phyloP scores from a whole-genome alignment of 805 yeast genomes.

The Wickerhamiella kazuoi region DNA sequence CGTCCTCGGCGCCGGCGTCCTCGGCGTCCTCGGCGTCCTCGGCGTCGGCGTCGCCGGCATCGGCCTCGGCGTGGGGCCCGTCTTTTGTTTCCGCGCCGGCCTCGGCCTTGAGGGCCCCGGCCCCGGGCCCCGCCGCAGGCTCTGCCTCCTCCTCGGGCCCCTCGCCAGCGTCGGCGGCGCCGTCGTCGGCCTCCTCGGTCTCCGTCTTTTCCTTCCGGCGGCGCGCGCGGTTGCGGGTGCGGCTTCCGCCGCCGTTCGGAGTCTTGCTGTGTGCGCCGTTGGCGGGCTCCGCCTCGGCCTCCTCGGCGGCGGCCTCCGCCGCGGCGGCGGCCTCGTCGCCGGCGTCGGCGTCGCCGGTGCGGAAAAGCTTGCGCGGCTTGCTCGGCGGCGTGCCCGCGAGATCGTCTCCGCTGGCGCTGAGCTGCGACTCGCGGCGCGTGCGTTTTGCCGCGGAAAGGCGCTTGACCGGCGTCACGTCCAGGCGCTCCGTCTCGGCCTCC shows the following conservation, averaged over 20 bases:
- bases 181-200: not conserved
- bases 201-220: not conserved
- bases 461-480: slow-evolving; percentile 35
- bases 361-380: not conserved
- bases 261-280: not conserved
- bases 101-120: not conserved
- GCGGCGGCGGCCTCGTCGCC: slow-evolving; percentile 3
- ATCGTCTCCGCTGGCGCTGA: slow-evolving; percentile 4
- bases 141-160: not conserved
- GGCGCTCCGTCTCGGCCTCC: slow-evolving; percentile 82
- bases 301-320: slow-evolving; percentile 1
- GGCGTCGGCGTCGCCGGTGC: slow-evolving; percentile 4
- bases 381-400: not conserved
- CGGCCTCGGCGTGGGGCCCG: slow-evolving; percentile 43
- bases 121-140: not conserved
- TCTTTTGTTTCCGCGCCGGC: not conserved
- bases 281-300: not conserved
- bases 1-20: slow-evolving; percentile 11
- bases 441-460: slow-evolving; percentile 1
- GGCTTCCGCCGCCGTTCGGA: not conserved
- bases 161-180: not conserved
- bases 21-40: slow-evolving; percentile 13
- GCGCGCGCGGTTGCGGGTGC: not conserved
- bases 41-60: slow-evolving; percentile 31
- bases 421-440: not conserved